Percentiles rank a stretch among this genome's conserved stretches.
Conservation (phyloP, 495 filamentous ascomycete species). For the Hypomontagnella monticulosa region DNA sequence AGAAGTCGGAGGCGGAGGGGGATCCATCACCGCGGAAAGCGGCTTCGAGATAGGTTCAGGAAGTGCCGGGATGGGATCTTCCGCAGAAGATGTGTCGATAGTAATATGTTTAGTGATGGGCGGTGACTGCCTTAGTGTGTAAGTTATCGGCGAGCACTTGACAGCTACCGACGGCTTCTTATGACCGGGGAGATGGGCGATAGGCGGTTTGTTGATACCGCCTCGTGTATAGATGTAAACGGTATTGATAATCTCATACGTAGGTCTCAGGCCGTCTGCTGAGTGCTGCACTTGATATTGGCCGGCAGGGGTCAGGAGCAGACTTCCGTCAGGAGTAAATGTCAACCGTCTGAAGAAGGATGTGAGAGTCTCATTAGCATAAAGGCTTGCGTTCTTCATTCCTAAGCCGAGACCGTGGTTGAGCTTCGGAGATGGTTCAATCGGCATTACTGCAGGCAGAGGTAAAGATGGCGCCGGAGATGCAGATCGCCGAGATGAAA, state of each 20-base stretch:
- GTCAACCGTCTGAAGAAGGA: slow-evolving; percentile 96
- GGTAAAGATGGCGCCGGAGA: slow-evolving; percentile 97
- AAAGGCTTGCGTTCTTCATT: slow-evolving; percentile 85
- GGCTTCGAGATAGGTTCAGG: slow-evolving; percentile 81
- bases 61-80: slow-evolving; percentile 82
- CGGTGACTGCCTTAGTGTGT: slow-evolving; percentile 75
- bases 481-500: slow-evolving; percentile 90
- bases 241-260: slow-evolving; percentile 92
- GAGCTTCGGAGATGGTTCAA: slow-evolving; percentile 77
- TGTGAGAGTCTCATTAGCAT: slow-evolving; percentile 96
- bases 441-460: slow-evolving; percentile 94
- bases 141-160: slow-evolving; percentile 90
- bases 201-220: slow-evolving; percentile 95
- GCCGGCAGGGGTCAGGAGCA: slow-evolving; percentile 94
- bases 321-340: slow-evolving; percentile 93
- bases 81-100: slow-evolving; percentile 88
- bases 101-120: slow-evolving; percentile 87
- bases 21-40: slow-evolving; percentile 76
- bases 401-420: slow-evolving; percentile 67
- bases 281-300: slow-evolving; percentile 89
- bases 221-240: slow-evolving; percentile 98
- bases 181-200: slow-evolving; percentile 96
- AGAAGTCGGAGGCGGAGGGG: slow-evolving; percentile 72
- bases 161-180: slow-evolving; percentile 99
- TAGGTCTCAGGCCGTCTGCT: slow-evolving; percentile 72